Conservation (phyloP, 176 grass and related monocot species). For the Stipa capillata region DNA sequence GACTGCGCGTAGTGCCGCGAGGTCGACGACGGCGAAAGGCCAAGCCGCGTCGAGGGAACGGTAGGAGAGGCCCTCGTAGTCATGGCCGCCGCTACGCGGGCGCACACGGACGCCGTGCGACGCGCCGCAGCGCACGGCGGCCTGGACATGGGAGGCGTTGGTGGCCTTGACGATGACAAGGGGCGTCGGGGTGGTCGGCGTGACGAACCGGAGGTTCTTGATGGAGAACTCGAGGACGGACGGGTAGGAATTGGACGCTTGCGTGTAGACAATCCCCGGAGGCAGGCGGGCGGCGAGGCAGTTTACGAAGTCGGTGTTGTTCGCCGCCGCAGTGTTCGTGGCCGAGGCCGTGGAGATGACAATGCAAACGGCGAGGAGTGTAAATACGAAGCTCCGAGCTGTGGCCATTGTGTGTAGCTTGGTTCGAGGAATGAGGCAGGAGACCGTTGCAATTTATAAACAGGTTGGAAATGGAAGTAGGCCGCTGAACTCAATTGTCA, state of each 20-base stretch:
- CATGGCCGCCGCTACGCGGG: constrained; percentile 62
- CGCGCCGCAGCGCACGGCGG: constrained; percentile 35
- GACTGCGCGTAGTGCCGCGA: constrained; percentile 20
- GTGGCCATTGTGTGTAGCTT: neutral
- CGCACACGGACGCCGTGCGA: constrained; percentile 25
- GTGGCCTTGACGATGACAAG: constrained; percentile 32
- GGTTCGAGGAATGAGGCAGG: neutral
- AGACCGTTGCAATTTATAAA: neutral
- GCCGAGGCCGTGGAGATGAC: neutral
- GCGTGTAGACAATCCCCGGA: constrained; percentile 15
- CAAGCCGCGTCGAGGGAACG: neutral
- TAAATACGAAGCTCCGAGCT: neutral
- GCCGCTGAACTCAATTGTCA: neutral
- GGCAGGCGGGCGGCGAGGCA: constrained; percentile 35
- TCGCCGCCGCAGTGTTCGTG: neutral
- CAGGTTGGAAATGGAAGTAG: neutral
- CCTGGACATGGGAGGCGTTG: constrained; percentile 40
- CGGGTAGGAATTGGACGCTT: constrained; percentile 19
- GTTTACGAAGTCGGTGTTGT: constrained; percentile 15
- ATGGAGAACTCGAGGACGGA: constrained; percentile 45
- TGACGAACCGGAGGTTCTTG: constrained; percentile 48
- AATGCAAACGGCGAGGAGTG: neutral
- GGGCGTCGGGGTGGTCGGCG: constrained; percentile 41
- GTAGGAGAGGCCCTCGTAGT: constrained; percentile 77
- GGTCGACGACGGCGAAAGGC: constrained; percentile 40